Evolutionary conservation across 2,329 filamentous ascomycete species (phyloP).

Genomic region (Fusarium sp.): DNA sequence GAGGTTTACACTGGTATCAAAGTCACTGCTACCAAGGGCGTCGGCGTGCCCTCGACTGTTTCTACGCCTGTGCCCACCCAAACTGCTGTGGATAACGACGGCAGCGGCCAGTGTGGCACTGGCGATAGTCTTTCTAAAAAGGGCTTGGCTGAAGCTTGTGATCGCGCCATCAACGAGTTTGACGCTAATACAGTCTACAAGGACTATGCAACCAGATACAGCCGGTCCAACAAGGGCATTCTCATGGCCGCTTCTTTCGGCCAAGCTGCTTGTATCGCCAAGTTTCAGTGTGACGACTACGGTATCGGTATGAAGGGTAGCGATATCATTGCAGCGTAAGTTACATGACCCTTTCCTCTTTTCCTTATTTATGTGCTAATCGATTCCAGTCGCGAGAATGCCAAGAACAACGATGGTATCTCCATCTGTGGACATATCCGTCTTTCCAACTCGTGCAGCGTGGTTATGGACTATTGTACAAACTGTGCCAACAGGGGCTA

Average conservation of each 20-base stretch:
- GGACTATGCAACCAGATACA: slow-evolving; percentile 17
- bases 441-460: slow-evolving; percentile 19
- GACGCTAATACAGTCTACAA: slow-evolving; percentile 17
- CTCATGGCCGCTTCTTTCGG: background rate
- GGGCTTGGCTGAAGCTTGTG: slow-evolving; percentile 13
- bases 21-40: background rate
- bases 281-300: slow-evolving; percentile 28
- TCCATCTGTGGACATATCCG: slow-evolving; percentile 24
- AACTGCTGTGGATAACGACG: slow-evolving; percentile 22
- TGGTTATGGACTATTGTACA: slow-evolving; percentile 23
- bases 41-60: slow-evolving; percentile 1
- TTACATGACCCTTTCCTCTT: background rate
- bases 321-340: slow-evolving; percentile 21
- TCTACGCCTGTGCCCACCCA: slow-evolving; percentile 16
- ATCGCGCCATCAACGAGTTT: slow-evolving; percentile 16
- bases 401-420: slow-evolving; percentile 11
- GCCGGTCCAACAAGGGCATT: slow-evolving; percentile 15
- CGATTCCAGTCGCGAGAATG: slow-evolving; percentile 3
- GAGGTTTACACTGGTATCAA: background rate
- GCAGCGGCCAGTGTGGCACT: slow-evolving; percentile 20
- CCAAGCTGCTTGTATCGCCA: slow-evolving; percentile 18
- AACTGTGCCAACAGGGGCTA: slow-evolving; percentile 11
- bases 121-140: slow-evolving; percentile 13
- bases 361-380: background rate
- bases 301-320: slow-evolving; percentile 22